Evolutionary conservation across 1,284 basidiomycete species (phyloP).

Genomic region (Wolfiporia cocos): DNA sequence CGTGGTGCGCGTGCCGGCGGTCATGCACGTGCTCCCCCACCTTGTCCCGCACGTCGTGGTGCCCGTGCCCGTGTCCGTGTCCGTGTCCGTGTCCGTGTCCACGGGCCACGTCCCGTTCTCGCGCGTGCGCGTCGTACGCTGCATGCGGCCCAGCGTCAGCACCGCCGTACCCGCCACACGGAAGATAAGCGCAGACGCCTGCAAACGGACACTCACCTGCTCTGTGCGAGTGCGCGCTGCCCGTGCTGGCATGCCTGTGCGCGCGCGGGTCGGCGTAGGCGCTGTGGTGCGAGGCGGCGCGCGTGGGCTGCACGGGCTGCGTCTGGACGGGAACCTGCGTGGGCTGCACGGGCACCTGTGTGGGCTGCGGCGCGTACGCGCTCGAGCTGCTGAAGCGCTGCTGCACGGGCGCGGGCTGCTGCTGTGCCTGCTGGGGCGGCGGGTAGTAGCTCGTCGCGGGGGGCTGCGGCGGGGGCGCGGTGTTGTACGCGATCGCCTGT

Average conservation of each 20-base stretch:
- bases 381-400: conserved; percentile 1
- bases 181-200: too few species aligned
- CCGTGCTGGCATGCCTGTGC: neutral
- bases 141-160: too few species aligned
- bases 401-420: conserved; percentile 1
- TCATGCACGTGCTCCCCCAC: neutral
- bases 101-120: too few species aligned
- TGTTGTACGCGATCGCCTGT: neutral
- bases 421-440: neutral
- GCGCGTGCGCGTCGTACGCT: too few species aligned
- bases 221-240: too few species aligned
- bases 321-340: too few species aligned
- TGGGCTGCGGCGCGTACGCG: conserved; percentile 6
- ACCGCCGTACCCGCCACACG: too few species aligned
- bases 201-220: too few species aligned
- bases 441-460: conserved; percentile 2
- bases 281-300: conserved; percentile 3
- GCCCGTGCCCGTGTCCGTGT: neutral
- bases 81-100: conserved; percentile 1
- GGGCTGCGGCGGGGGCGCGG: neutral
- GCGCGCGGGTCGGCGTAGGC: conserved; percentile 8
- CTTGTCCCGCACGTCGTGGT: too few species aligned
- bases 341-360: conserved; percentile 15
- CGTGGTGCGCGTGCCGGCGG: neutral
- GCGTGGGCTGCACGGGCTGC: conserved; percentile 1